phyloP scores from a whole-genome alignment of 1,284 basidiomycete genomes.

The Rhodotorula mucilaginosa region DNA sequence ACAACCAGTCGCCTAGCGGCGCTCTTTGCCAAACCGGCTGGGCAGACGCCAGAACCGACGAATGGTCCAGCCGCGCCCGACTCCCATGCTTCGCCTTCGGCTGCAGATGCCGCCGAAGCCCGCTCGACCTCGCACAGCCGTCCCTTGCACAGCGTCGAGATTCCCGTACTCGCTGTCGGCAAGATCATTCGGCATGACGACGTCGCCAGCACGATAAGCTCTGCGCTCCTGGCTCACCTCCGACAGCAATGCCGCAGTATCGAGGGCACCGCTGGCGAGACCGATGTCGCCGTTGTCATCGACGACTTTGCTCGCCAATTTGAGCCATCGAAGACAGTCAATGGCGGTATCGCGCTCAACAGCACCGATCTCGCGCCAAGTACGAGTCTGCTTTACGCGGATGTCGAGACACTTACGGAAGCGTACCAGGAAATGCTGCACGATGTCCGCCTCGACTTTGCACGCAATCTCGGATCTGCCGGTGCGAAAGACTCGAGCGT shows the following conservation, averaged over 20 bases:
- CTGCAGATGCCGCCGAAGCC: background rate
- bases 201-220: conserved; percentile 12
- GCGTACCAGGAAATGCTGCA: conserved; percentile 29
- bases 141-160: conserved; percentile 7
- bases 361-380: background rate
- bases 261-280: conserved; percentile 16
- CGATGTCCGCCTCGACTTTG: conserved; percentile 19
- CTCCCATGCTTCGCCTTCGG: no score
- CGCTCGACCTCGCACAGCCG: background rate
- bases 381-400: background rate
- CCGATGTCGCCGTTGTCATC: conserved; percentile 8
- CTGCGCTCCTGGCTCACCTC: conserved; percentile 5
- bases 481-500: background rate
- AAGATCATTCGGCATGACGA: conserved; percentile 24
- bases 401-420: conserved; percentile 14
- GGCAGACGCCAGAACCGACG: background rate
- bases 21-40: conserved; percentile 25
- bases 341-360: background rate
- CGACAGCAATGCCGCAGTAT: background rate
- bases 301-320: conserved; percentile 21
- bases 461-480: conserved; percentile 20
- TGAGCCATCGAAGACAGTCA: conserved; percentile 3
- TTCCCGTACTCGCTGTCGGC: conserved; percentile 27
- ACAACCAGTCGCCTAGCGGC: conserved; percentile 37
- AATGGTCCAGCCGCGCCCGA: background rate